A percentile compares a stretch with the other conserved stretches of the same genome.
These are phyloP conservation scores for Bretschneidera sinensis DNA, from an alignment of 345 rosid genomes.

Conservation along the genomic window DNA sequence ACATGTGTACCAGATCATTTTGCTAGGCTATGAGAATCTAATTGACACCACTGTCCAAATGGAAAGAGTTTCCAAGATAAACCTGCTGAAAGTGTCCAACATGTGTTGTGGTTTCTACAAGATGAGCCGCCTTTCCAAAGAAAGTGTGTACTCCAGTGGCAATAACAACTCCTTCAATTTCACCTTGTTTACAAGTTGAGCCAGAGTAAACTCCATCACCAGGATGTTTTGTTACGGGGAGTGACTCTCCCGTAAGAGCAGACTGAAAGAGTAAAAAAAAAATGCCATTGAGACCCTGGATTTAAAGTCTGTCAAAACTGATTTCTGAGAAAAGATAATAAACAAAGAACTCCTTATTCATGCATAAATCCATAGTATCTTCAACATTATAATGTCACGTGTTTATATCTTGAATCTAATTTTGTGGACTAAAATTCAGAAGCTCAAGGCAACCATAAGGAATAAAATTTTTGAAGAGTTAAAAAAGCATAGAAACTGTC, in stretches of 20 bases:
- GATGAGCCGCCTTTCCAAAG: constrained; percentile 96
- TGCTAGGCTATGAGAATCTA: not conserved
- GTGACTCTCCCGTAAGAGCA: constrained; percentile 88
- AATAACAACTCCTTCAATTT: constrained; percentile 84
- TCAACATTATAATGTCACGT: too few species aligned
- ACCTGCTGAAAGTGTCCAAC: constrained; percentile 95
- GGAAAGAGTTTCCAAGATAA: constrained; percentile 4
- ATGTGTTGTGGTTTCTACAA: constrained; percentile 78
- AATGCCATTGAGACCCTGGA: not conserved
- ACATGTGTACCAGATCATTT: not conserved
- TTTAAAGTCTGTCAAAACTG: not conserved
- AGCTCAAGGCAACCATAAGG: not conserved
- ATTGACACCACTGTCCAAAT: not conserved
- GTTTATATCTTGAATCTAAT: too few species aligned
- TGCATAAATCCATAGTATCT: not conserved
- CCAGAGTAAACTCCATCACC: constrained; percentile 82
- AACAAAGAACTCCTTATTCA: not conserved
- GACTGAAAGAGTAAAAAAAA: constrained; percentile 43
- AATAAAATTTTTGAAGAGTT: too few species aligned
- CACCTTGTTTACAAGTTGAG: constrained; percentile 92
- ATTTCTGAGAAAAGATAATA: not conserved
- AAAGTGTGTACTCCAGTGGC: constrained; percentile 92
- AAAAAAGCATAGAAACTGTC: too few species aligned
- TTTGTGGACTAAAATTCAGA: too few species aligned
- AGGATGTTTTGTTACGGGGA: constrained; percentile 72